A percentile compares a stretch with the other conserved stretches of the same genome.
These are phyloP conservation scores for Aegilops longissima DNA, from an alignment of 176 grass and related monocot genomes.

Conservation along the genomic window DNA sequence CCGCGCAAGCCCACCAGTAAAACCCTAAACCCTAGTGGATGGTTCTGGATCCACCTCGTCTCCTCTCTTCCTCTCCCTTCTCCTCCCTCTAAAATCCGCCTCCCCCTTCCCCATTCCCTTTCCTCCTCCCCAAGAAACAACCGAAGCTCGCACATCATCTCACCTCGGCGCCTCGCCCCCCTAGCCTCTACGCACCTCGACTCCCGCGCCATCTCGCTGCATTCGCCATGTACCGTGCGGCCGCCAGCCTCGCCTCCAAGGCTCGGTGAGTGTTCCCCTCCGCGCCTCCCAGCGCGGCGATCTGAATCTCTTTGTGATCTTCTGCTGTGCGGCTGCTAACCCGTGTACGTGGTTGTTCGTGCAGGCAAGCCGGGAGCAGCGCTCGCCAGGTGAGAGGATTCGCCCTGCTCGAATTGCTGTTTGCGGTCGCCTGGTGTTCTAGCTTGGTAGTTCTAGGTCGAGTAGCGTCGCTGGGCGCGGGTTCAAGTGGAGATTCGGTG, in stretches of 20 bases:
- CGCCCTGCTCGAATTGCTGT: background rate
- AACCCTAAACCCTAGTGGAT: constrained; percentile 80
- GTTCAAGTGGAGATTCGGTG: background rate
- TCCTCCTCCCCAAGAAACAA: constrained; percentile 36
- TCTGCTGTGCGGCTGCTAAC: constrained; percentile 15
- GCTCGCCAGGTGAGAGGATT: constrained; percentile 56
- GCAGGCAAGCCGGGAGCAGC: constrained; percentile 65
- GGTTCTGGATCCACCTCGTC: constrained; percentile 65
- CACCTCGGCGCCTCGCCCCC: background rate
- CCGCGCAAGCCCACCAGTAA: constrained; percentile 13
- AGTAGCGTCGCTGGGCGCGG: background rate
- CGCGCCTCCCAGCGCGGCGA: background rate
- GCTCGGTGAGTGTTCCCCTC: constrained; percentile 48
- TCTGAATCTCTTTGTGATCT: background rate
- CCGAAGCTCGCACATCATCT: background rate
- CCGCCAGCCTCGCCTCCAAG: constrained; percentile 69
- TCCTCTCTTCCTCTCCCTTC: constrained; percentile 1
- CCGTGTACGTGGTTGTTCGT: constrained; percentile 11
- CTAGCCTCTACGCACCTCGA: background rate
- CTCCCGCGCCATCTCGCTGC: background rate
- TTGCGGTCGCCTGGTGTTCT: background rate
- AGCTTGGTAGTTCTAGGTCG: background rate
- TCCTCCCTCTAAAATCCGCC: constrained; percentile 33
- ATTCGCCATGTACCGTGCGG: constrained; percentile 65
- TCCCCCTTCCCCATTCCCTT: background rate